A percentile compares a stretch with the other conserved stretches of the same genome.
These are phyloP conservation scores for Thinopyrum elongatum DNA, from an alignment of 176 grass and related monocot genomes.

Conservation along the genomic window DNA sequence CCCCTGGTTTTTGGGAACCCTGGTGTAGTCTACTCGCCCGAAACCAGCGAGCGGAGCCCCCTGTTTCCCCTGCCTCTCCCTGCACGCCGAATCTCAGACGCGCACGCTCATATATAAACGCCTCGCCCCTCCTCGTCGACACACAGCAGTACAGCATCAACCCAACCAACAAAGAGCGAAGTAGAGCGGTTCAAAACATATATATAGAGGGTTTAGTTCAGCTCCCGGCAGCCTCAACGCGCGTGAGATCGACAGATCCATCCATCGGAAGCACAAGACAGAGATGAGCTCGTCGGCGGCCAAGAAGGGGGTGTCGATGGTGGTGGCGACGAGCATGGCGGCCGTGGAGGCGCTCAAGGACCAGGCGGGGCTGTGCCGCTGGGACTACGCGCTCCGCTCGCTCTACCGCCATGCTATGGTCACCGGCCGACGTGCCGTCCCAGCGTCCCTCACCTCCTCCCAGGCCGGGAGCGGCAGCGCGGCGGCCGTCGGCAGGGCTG, in stretches of 20 bases:
- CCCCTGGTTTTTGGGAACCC: slow-evolving; percentile 21
- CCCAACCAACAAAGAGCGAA: too few species aligned
- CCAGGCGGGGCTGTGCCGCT: slow-evolving; percentile 64
- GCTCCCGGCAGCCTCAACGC: neutral
- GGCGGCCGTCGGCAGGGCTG: neutral
- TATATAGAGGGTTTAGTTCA: too few species aligned
- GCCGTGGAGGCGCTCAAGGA: slow-evolving; percentile 78
- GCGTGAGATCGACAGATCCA: neutral
- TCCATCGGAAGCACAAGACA: neutral
- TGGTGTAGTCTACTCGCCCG: too few species aligned
- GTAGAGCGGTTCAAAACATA: too few species aligned
- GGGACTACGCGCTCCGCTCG: slow-evolving; percentile 59
- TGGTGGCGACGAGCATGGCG: slow-evolving; percentile 59
- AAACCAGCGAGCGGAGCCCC: too few species aligned
- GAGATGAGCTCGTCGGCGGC: slow-evolving; percentile 25
- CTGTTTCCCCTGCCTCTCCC: too few species aligned
- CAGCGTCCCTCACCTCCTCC: slow-evolving; percentile 23
- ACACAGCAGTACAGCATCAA: too few species aligned
- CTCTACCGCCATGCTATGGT: slow-evolving; percentile 35
- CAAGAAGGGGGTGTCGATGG: slow-evolving; percentile 50
- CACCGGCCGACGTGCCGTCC: slow-evolving; percentile 32
- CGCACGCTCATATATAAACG: too few species aligned
- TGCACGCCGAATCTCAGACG: too few species aligned
- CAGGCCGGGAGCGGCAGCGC: neutral
- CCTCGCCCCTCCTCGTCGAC: too few species aligned